Evolutionary conservation across 208 protist genomes (phyloP), one percentile per base, ranked within the genome.

Genomic region (Balamuthia mandrillaris): DNA sequence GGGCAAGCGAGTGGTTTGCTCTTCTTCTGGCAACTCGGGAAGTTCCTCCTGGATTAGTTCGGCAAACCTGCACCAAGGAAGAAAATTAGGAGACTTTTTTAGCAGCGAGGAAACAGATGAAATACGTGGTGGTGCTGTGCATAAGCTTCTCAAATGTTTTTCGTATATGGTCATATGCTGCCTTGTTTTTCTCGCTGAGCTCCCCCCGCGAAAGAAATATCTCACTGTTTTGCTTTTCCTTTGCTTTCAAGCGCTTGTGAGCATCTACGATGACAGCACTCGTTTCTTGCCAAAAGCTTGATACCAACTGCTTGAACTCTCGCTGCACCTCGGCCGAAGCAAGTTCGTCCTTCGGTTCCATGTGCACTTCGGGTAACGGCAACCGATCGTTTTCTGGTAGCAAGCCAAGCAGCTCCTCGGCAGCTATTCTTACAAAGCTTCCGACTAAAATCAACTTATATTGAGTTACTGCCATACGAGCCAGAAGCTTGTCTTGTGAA

Each of bases 71-170:
- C n/a, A n/a, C n/a, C n/a, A 82, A 85, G 3, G 58, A 33, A 10
- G 58, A 88, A 7, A 88, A 42, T 51, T 89, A n/a, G 78, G 21
- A 91, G 39, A n/a, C 87, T 91, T 21, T 91, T n/a, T n/a, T n/a
- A n/a, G n/a, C n/a, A n/a, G 52, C 63, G 24, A 18, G 60, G 18
- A 35, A 5, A 33, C 31, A 5, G 29, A 66, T 12, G 33, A 68
- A 37, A 68, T 3, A 68, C 35, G 44, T 14, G 14, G 35, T 31
- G 33, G 5, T 29, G 16, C 18, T n/a, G n/a, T n/a, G n/a, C n/a
- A n/a, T n/a, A n/a, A n/a, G n/a, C n/a, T n/a, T n/a, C n/a, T n/a
- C n/a, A n/a, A 6, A n/a, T 10, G 9, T 6, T 6, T 1, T 91
- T 68, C 89, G 81, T 41, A 87, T 49, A 41, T 61, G n/a, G 33